These are phyloP conservation scores for Melanopsichium pennsylvanicum DNA, from an alignment of 1,284 basidiomycete species.

Conservation along the genomic window DNA sequence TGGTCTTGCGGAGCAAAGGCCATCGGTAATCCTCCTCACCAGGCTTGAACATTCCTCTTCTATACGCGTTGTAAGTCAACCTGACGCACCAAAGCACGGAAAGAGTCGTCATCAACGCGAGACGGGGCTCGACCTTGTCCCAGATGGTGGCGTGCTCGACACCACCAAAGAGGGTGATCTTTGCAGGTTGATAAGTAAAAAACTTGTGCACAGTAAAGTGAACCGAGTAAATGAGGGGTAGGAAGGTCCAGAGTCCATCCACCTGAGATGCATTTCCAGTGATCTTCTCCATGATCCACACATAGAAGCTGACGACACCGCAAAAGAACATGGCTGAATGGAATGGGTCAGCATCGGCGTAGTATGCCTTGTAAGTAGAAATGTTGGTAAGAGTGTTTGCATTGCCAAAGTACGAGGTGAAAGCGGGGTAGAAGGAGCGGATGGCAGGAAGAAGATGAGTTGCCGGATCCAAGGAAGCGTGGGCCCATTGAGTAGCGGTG, in stretches of 20 bases:
- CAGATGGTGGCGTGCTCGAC: conserved; percentile 33
- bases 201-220: conserved; percentile 59
- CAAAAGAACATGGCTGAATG: conserved; percentile 55
- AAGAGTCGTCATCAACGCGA: conserved; percentile 65
- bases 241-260: conserved; percentile 62
- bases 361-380: conserved; percentile 44
- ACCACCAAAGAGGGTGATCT: conserved; percentile 30
- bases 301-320: conserved; percentile 45
- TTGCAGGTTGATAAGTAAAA: conserved; percentile 44
- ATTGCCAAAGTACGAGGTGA: conserved; percentile 28
- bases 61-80: conserved; percentile 82
- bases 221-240: conserved; percentile 55
- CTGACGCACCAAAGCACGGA: conserved; percentile 68
- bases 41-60: conserved; percentile 80
- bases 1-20: conserved; percentile 75
- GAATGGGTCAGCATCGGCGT: conserved; percentile 50
- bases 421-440: conserved; percentile 35
- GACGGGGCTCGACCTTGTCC: conserved; percentile 60
- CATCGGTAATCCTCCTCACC: conserved; percentile 91
- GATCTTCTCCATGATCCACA: conserved; percentile 55
- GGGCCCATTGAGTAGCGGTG: conserved; percentile 31
- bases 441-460: conserved; percentile 45
- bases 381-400: conserved; percentile 28
- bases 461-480: conserved; percentile 38
- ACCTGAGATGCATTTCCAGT: conserved; percentile 62